Evolutionary conservation across 83 land plant species (phyloP), one percentile per base, ranked within the genome.

Genomic region (Larix sibirica): DNA sequence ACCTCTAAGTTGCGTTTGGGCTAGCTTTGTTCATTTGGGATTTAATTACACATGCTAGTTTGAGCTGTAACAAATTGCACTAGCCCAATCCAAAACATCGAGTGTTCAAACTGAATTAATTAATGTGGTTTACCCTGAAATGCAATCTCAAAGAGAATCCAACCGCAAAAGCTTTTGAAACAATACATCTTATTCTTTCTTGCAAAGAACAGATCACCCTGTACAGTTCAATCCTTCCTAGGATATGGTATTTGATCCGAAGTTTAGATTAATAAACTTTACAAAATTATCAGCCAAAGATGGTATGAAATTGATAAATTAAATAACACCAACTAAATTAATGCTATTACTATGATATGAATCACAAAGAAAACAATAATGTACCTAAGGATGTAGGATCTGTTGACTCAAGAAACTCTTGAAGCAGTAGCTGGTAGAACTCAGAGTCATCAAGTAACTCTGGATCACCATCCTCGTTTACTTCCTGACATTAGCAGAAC

Each of bases 391-490:
- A 83, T 16, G 81, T 66, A 71, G 92, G 91, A 79, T 95, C 92
- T 79, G 91, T 79, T 40, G 95, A 90, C 90, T 97, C 99, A 77
- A 97, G 83, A 79, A 97, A 97, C 82, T 97, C 99, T 63, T 90
- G 94, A 69, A 97, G 89, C 54, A 97, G 85, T 84, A 94, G 96
- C 85, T 95, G 96, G 80, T 97, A 97, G 78, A 97, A 97, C 61
- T 97, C 99, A 47, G 98, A 86, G 78, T 97, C 99, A 83, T 97
- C 98, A 26, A 97, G 65, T 62, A 91, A 80, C 81, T 95, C 96
- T 76, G 95, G 92, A 79, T 95, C 94, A 36, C 94, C 96, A 84
- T 88, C 90, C 36, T 59, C 85, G 62, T 81, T 59, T 61, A 67
- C 79, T 26, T 91, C 90, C 90, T 88, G 74, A 85, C n/a, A 56